These are phyloP conservation scores for Amylocarpus encephaloides DNA, from an alignment of 2,329 filamentous ascomycete genomes.

Conservation along the genomic window DNA sequence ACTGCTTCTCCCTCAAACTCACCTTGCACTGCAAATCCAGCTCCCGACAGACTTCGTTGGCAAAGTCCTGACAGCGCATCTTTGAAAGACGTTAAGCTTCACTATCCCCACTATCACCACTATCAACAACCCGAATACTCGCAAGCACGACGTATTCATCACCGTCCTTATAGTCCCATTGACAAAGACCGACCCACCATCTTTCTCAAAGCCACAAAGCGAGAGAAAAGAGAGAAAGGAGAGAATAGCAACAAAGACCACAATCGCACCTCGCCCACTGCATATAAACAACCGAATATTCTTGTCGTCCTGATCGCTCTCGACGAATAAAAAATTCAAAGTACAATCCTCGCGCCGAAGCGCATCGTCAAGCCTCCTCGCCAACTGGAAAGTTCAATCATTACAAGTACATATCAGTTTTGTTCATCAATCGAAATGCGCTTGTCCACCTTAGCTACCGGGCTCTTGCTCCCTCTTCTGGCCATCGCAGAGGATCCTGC, in stretches of 20 bases:
- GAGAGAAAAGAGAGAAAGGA: not conserved
- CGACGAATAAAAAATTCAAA: not conserved
- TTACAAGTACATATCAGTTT: conserved; percentile 1
- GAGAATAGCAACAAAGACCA: conserved; percentile 8
- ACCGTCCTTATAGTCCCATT: conserved; percentile 6
- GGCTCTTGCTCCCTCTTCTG: conserved; percentile 46
- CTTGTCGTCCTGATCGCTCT: not conserved
- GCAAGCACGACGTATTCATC: conserved; percentile 17
- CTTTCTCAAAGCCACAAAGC: not conserved
- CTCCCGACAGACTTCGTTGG: conserved; percentile 45
- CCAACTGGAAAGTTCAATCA: conserved; percentile 2
- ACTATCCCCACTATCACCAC: not conserved
- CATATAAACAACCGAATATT: not conserved
- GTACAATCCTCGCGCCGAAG: not conserved
- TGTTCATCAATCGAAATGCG: conserved; percentile 33
- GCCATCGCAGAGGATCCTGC: conserved; percentile 37
- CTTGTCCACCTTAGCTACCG: conserved; percentile 40
- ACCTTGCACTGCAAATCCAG: too few relatives aligned
- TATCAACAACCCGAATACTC: conserved; percentile 8
- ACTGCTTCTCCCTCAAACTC: too few relatives aligned
- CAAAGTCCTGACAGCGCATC: conserved; percentile 40
- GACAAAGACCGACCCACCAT: not conserved
- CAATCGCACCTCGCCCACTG: not conserved
- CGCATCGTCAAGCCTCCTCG: conserved; percentile 13
- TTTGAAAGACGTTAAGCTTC: conserved; percentile 27